Evolutionary conservation across 306 rosid genomes (phyloP), one percentile per base, ranked within the genome.

Genomic region (Alnus glutinosa): DNA sequence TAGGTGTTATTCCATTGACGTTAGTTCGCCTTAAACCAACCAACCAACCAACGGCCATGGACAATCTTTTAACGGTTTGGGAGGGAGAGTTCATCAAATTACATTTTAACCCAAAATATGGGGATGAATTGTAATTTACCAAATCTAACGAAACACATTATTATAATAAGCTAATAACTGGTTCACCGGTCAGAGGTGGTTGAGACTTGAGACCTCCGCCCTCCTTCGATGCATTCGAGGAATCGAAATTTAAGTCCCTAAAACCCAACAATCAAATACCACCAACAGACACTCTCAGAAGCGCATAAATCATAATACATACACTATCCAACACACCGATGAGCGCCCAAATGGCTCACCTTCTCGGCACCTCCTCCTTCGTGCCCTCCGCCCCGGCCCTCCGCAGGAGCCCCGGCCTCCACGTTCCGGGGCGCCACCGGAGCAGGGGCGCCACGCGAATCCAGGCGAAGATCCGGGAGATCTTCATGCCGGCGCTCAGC

Each of bases 401-500:
- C 73, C 75, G 85, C 79, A 82, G 73, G 34, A 16, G 1, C 12
- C 57, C 74, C 36, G 34, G 28, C 75, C 16, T 62, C 28, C 81
- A 74, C 28, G n/a, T 79, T 74, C 52, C 84, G 39, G 47, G 66
- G 13, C 66, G 44, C 34, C 83, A 54, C 68, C 75, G 82, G 18
- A 18, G 75, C 67, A 64, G 84, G 28, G 11, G 59, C 1, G 9
- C 80, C 54, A 42, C 80, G 48, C 87, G 37, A 12, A 86, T 90
- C 18, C 88, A 86, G 3, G 97, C 98, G 23, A 96, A 90, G 94
- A 91, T 96, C 91, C 93, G 99, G 2, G 99, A 96, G 83, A 96
- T 96, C 63, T 93, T 96, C 89, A 96, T 96, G 99, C 99, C 99
- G 3, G 99, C 98, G 0, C 90, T 96, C 7, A 96, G 99, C 80